Base-by-base conservation (phyloP, 768 basidiomycete genomes). In the Serendipita sp. region DNA sequence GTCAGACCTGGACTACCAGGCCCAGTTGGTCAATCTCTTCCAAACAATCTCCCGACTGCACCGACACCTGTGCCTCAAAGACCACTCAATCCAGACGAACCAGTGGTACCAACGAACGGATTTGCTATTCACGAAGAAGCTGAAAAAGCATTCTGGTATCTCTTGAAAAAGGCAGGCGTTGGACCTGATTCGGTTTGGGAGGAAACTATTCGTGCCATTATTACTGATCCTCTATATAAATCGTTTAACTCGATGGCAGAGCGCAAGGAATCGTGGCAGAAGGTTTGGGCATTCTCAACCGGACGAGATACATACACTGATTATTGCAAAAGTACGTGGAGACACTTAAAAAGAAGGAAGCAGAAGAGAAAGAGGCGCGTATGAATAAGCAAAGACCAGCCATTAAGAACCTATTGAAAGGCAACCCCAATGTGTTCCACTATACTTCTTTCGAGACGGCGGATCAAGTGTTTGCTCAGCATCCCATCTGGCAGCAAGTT, bases 181-280 rank as follows among this genome's bases (percentile, higher is more conserved):
- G 90, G 91, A 74, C 84, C 87, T 50, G 85, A 81, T 67, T 97
- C 91, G 89, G 91, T 91, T 40, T 99, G 96, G 96, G 96, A 99
- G 73, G 85, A 90, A 76, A 92, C 93, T 62, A 96, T 98, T 90
- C 83, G 94, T 72, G 88, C 91, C 69, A 92, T 96, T 74, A 95
- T 99, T 74, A 97, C 92, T 69, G 95, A 98, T 77, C 95, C 96
- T 48, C 75, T 96, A 68, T 99, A 97, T 77, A 94, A 91, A 76
- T 87, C 92, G 48, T 79, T 99, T 66, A 88, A 88, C 71, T 91
- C 88, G 50, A 79, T 97, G 55, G 91, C 91, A 15, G 93, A 99
- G 76, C 94, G 93, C 77, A 98, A 96, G 76, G 78, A 84, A 63
- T 83, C 86, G 64, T 99, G 90, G 83, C 90, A 94, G 74, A 92